phyloP scores from a whole-genome alignment of 345 rosid genomes.

The Brassica rapa region DNA sequence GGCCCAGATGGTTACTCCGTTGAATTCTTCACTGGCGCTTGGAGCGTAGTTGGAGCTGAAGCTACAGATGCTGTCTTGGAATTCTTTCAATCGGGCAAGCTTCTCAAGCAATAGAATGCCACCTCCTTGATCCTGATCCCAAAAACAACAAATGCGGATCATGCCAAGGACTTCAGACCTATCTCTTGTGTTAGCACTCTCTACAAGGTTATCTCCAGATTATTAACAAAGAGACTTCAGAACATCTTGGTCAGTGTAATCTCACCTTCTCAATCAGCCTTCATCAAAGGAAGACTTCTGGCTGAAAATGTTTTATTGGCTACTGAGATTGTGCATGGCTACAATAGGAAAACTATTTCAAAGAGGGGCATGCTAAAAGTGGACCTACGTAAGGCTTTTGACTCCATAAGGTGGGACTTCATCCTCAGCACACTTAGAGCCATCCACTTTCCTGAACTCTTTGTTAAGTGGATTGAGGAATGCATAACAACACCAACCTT shows the following conservation, averaged over 20 bases:
- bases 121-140: no score
- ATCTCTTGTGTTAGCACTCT: background rate
- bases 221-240: background rate
- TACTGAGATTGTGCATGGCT: background rate
- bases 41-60: no score
- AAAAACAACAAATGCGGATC: no score
- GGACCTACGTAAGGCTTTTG: background rate
- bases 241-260: no score
- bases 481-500: background rate
- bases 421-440: background rate
- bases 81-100: no score
- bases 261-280: background rate
- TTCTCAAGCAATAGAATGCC: no score
- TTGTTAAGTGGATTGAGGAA: background rate
- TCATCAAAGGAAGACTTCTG: background rate
- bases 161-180: no score
- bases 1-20: no score
- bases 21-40: no score
- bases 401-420: background rate
- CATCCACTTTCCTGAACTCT: background rate
- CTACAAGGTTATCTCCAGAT: background rate
- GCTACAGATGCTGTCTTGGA: no score
- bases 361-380: background rate
- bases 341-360: background rate
- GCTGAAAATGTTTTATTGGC: background rate